Conservation (phyloP, 2,329 filamentous ascomycete species). For the Xylaria sp. region DNA sequence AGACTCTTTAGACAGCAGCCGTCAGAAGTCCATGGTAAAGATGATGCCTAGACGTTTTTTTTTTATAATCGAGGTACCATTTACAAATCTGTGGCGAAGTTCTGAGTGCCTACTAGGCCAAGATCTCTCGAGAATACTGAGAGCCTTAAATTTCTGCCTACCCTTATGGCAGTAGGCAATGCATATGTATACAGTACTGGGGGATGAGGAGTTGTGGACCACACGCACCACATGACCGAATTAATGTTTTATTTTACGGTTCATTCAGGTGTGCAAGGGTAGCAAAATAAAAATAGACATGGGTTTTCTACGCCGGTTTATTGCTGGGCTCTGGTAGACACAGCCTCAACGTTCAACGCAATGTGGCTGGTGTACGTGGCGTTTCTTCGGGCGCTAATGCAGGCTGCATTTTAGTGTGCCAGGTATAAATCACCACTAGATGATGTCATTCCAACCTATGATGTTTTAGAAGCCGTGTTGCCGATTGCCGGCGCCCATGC, state of each 20-base stretch:
- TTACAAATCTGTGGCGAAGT: conserved; percentile 11
- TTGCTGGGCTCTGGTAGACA: background rate
- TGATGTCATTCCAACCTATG: conserved; percentile 31
- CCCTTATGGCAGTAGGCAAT: no score
- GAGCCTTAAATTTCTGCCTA: background rate
- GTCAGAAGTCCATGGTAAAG: background rate
- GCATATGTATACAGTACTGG: no score
- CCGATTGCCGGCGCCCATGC: conserved; percentile 27
- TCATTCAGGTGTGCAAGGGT: conserved; percentile 1
- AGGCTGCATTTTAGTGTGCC: conserved; percentile 9
- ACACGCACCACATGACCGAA: background rate
- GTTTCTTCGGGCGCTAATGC: conserved; percentile 21
- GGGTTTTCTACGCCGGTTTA: background rate
- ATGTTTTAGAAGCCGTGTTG: conserved; percentile 18
- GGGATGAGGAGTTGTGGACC: no score
- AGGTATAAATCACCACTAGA: background rate
- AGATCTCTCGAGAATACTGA: conserved; percentile 1
- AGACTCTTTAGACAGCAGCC: background rate
- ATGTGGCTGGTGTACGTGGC: conserved; percentile 28
- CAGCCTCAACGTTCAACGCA: background rate
- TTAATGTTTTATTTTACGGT: no score
- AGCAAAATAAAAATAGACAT: background rate
- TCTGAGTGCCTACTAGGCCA: background rate
- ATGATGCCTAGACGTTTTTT: background rate
- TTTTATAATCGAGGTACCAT: background rate